Evolutionary conservation across 495 filamentous ascomycete species (phyloP), one percentile per base, ranked within the genome.

Genomic region (Hypoxylon subgilvum): DNA sequence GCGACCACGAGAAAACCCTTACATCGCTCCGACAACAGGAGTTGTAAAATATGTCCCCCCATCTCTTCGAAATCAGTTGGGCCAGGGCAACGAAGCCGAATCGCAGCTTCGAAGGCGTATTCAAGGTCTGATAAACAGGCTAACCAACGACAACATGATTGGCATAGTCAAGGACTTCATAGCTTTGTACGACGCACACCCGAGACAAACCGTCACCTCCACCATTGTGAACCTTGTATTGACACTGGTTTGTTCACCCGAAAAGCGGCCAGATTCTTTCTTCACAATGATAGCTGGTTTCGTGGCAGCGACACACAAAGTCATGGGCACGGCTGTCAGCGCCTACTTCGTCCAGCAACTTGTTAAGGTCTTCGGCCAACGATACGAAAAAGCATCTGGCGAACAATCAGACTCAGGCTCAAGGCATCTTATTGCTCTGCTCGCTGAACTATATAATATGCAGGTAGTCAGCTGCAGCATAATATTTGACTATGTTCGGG

Each of bases 231-330:
- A 87, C 57, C 72, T 96, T 2, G 71, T 97, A 0, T 78, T 97
- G 38, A 79, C 82, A 6, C 77, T 92, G 19, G 80, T 97, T 19
- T 86, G 85, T 61, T 92, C 97, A 48, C 80, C 84, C 16, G 86
- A 90, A 1, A 81, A 74, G 30, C 79, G 96, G 1, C 83, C 86
- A 14, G 92, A 97, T 64, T 92, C 91, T 0, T 93, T 96, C 64
- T 82, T 97, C 60, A 88, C 97, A 38, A 84, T 97, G 21, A 88
- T 90, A 64, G 90, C 93, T 14, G 93, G 90, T 3, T 97, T 97
- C 65, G 85, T 94, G 54, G 86, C 92, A 6, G 92, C 91, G 0
- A 65, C 94, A 4, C 93, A 96, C 76, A 96, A 90, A 68, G 78
- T 91, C 6, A 76, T 94, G 54, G 95, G 94, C 17, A 86, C 84